Evolutionary conservation across 2,329 filamentous ascomycete species (phyloP).

Genomic region (Cladosporium velox): DNA sequence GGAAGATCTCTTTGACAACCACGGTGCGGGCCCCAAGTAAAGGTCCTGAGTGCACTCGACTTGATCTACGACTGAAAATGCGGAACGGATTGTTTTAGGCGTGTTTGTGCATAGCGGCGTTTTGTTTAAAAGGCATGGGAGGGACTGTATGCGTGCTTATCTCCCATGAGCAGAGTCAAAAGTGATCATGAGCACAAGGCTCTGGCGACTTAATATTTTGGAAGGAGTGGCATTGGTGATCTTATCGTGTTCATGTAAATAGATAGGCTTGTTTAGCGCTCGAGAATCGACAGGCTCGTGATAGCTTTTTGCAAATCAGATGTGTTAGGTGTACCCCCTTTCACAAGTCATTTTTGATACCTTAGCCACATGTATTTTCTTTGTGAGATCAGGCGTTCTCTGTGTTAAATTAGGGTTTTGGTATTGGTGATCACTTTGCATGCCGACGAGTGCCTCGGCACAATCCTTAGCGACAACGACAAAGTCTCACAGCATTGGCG

Average conservation of each 20-base stretch:
- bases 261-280: neutral
- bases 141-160: neutral
- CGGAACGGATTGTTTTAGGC: conserved; percentile 2
- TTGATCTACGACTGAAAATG: neutral
- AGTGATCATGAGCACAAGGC: neutral
- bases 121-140: neutral
- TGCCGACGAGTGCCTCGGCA: conserved; percentile 2
- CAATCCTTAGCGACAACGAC: neutral
- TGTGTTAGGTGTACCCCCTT: no score
- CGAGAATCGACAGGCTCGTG: conserved; percentile 7
- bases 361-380: no score
- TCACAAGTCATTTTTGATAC: no score
- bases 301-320: no score
- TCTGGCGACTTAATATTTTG: neutral
- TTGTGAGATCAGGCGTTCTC: neutral
- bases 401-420: neutral
- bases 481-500: neutral
- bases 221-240: conserved; percentile 1
- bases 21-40: conserved; percentile 46
- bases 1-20: conserved; percentile 84
- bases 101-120: conserved; percentile 13
- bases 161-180: neutral
- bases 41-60: conserved; percentile 7
- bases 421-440: neutral
- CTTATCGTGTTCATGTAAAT: neutral